Conservation (phyloP, 345 rosid genomes). For the Arabis hirsuta region DNA sequence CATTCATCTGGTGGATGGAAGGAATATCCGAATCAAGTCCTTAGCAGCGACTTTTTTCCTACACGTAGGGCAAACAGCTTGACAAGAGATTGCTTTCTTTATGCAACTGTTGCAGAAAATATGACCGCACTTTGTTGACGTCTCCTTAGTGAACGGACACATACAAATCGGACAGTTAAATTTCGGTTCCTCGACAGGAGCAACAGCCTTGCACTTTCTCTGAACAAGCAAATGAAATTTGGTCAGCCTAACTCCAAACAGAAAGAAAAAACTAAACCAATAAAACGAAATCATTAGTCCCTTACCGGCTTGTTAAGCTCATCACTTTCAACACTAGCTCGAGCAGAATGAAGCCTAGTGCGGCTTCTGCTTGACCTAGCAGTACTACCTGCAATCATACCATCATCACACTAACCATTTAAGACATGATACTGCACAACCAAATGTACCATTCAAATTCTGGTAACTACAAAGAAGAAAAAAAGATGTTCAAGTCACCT, state of each 20-base stretch:
- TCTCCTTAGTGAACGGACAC: slow-evolving; percentile 74
- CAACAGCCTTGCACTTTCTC: slow-evolving; percentile 43
- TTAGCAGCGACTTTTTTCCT: slow-evolving; percentile 66
- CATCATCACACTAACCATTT: slow-evolving; percentile 11
- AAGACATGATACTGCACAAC: too few species aligned
- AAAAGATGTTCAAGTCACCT: slow-evolving; percentile 47
- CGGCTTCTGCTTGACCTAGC: not conserved
- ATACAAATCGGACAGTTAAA: slow-evolving; percentile 94
- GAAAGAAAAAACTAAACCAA: not conserved
- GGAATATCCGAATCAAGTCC: slow-evolving; percentile 84
- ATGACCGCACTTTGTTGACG: slow-evolving; percentile 93
- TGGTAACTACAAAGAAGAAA: too few species aligned
- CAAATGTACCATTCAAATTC: too few species aligned
- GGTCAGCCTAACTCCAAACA: slow-evolving; percentile 26
- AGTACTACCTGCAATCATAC: slow-evolving; percentile 27
- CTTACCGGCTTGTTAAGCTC: slow-evolving; percentile 31
- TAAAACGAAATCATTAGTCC: not conserved
- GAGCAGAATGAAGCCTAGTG: slow-evolving; percentile 27
- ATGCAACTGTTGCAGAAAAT: slow-evolving; percentile 89
- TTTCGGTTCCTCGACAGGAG: slow-evolving; percentile 67
- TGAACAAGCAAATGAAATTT: slow-evolving; percentile 2
- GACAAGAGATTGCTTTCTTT: slow-evolving; percentile 56
- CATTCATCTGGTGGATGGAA: slow-evolving; percentile 66
- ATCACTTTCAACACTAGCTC: slow-evolving; percentile 24
- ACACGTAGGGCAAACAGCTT: slow-evolving; percentile 88